These are phyloP conservation scores for Maudiozyma humilis DNA, from an alignment of 1,139 yeast genomes.

Conservation along the genomic window DNA sequence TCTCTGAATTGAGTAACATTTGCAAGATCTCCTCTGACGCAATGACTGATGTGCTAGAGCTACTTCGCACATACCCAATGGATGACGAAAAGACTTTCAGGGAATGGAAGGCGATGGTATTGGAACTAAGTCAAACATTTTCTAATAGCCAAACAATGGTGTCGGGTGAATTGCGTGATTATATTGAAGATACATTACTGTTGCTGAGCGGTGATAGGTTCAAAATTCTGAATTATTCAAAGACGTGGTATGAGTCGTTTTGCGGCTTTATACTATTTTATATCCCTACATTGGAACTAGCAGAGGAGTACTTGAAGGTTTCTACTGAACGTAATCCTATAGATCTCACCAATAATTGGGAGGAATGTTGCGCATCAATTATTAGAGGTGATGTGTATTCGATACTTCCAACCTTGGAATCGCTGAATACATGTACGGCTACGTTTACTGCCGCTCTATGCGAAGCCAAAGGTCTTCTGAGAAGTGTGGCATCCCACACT, in stretches of 20 bases:
- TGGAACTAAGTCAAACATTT: constrained; percentile 24
- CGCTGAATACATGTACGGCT: constrained; percentile 58
- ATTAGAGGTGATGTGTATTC: constrained; percentile 51
- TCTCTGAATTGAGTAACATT: constrained; percentile 13
- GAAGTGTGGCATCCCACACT: constrained; percentile 27
- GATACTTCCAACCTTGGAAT: constrained; percentile 53
- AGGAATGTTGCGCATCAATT: constrained; percentile 52
- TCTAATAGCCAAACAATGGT: constrained; percentile 20
- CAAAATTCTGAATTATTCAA: constrained; percentile 25
- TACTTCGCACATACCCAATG: constrained; percentile 32
- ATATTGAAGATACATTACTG: constrained; percentile 23
- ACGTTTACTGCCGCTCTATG: constrained; percentile 57
- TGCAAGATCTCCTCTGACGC: constrained; percentile 30
- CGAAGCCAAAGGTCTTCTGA: constrained; percentile 55
- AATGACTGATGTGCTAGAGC: constrained; percentile 40
- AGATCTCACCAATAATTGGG: constrained; percentile 43
- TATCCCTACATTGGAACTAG: constrained; percentile 43
- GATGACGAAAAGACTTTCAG: constrained; percentile 29
- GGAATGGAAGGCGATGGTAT: constrained; percentile 32
- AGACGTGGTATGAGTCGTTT: constrained; percentile 65
- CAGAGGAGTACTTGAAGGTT: constrained; percentile 37
- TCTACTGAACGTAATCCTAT: constrained; percentile 33
- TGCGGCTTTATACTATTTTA: constrained; percentile 55
- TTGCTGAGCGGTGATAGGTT: constrained; percentile 25
- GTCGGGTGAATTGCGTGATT: constrained; percentile 23